Evolutionary conservation across 768 basidiomycete species (phyloP), one percentile per base, ranked within the genome.

Genomic region (Chalciporus sphaerocephalus): DNA sequence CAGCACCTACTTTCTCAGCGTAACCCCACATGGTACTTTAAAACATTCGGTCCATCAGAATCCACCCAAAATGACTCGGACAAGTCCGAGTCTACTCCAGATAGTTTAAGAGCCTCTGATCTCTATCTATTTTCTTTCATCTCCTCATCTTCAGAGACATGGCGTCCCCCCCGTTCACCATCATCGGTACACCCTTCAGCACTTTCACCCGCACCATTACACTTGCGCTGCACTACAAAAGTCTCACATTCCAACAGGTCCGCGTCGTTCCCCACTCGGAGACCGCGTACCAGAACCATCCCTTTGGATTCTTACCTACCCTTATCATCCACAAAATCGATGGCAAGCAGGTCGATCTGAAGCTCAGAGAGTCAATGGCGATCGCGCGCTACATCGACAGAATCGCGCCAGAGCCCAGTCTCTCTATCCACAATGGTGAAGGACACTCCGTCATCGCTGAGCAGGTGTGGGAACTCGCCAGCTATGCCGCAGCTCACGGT

Each of bases 401-500:
- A 42, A 40, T 67, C 17, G 47, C 53, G 6, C 64, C 64, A n/a
- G 51, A 61, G 41, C 64, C 64, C 3, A 43, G 50, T 10, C 55
- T 65, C 24, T 41, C 30, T 34, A 52, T 66, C 36, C 42, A 15
- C 0, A 36, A 54, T 1, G 65, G 58, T 0, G 53, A 63, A 0
- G 60, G 50, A 5, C 52, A 51, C 13, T 40, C 55, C 15, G 0
- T 61, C 38, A 46, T 65, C 47, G 27, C 40, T 0, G 64, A 65
- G 41, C 62, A 64, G 27, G 47, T 65, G 66, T 65, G 65, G 66
- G 64, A 65, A 24, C 67, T 65, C 15, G 65, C 56, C 36, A 57
- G 56, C 8, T 52, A 63, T 10, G 57, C 48, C 0, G 53, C 53
- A 2, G 47, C 53, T 11, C 38, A 66, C 8, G 62, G 62, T 2